Evolutionary conservation across 148 eudicot species (phyloP).

Genomic region (Rhododendron simsii): DNA sequence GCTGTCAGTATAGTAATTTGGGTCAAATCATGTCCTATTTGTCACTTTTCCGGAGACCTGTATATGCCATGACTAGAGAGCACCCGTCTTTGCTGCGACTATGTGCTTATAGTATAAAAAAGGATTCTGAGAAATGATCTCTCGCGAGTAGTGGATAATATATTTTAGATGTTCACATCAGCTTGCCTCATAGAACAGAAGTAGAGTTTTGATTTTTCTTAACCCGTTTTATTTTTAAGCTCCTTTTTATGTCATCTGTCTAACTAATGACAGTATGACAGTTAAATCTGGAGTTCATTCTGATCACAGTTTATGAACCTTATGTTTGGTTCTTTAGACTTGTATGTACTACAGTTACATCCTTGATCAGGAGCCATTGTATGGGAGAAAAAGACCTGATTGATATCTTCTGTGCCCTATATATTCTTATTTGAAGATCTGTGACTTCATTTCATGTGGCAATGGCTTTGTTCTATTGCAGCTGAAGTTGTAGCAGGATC

Average conservation of each 20-base stretch:
- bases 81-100: background rate
- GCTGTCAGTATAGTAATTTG: background rate
- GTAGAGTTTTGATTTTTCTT: background rate
- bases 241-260: background rate
- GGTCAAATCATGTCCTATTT: background rate
- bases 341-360: background rate
- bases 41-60: background rate
- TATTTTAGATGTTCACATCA: background rate
- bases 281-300: slow-evolving; percentile 13
- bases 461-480: slow-evolving; percentile 35
- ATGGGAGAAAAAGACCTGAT: background rate
- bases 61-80: background rate
- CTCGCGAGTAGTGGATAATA: background rate
- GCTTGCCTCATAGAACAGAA: background rate
- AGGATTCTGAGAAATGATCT: background rate
- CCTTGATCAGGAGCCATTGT: background rate
- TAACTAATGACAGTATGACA: too few species aligned
- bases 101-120: background rate
- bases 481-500: slow-evolving; percentile 98
- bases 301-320: slow-evolving; percentile 21
- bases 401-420: background rate
- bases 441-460: slow-evolving; percentile 12
- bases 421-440: background rate
- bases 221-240: background rate
- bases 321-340: background rate